Evolutionary conservation across 1,139 yeast genomes (phyloP).

Genomic region (Spathaspora jeffriesii): DNA sequence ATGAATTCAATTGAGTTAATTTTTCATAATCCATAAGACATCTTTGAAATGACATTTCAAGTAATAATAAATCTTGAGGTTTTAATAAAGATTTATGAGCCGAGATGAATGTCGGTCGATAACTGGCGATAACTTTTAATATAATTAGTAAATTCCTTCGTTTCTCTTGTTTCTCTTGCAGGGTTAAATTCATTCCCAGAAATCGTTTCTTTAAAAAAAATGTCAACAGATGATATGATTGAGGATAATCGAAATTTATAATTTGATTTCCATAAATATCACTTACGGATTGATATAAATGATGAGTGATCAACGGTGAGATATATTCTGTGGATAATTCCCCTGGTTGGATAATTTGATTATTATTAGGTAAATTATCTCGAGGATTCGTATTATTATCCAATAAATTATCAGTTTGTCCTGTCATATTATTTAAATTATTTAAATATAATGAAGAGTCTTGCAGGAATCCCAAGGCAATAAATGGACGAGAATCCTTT

Average conservation of each 20-base stretch:
- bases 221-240: slow-evolving; percentile 64
- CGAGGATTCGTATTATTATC: slow-evolving; percentile 14
- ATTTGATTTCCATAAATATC: slow-evolving; percentile 61
- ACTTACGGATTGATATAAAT: slow-evolving; percentile 61
- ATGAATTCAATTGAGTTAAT: slow-evolving; percentile 55
- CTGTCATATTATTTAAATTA: slow-evolving; percentile 12
- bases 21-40: slow-evolving; percentile 67
- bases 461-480: slow-evolving; percentile 36
- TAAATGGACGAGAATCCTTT: slow-evolving; percentile 42
- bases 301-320: slow-evolving; percentile 60
- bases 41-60: slow-evolving; percentile 71
- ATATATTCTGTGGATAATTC: slow-evolving; percentile 29
- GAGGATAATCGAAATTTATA: slow-evolving; percentile 65
- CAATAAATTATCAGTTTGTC: slow-evolving; percentile 14
- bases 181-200: slow-evolving; percentile 34
- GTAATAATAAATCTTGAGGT: slow-evolving; percentile 64
- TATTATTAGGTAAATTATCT: slow-evolving; percentile 1
- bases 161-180: slow-evolving; percentile 32
- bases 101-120: slow-evolving; percentile 72
- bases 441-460: slow-evolving; percentile 11
- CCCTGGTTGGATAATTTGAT: slow-evolving; percentile 1
- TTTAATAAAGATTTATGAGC: slow-evolving; percentile 64
- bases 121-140: slow-evolving; percentile 67
- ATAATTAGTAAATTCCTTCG: slow-evolving; percentile 52
- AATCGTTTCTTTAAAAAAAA: slow-evolving; percentile 56